Percentiles rank a stretch among this genome's conserved stretches.
phyloP scores from a whole-genome alignment of 306 rosid genomes.

The Acacia confusa region DNA sequence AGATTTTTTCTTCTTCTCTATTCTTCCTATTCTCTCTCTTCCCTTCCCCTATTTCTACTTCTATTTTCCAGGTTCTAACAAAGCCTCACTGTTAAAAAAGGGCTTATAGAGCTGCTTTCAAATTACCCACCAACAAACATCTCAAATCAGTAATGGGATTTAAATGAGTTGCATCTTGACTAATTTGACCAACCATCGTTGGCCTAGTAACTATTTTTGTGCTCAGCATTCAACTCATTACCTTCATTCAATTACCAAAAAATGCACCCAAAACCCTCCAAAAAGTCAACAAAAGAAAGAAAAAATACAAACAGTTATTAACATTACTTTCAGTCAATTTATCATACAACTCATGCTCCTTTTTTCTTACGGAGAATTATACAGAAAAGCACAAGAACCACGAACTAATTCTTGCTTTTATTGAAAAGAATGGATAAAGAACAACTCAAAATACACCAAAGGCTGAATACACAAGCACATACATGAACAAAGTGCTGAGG shows the following conservation, averaged over 20 bases:
- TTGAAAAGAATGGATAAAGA: background rate
- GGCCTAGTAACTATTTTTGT: background rate
- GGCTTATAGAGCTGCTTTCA: background rate
- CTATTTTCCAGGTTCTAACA: no score
- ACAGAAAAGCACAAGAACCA: no score
- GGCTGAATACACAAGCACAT: constrained; percentile 33
- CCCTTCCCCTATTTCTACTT: no score
- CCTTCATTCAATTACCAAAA: background rate
- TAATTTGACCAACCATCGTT: background rate
- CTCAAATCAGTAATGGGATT: background rate
- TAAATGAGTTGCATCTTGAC: background rate
- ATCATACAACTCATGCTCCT: background rate
- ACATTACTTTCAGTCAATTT: background rate
- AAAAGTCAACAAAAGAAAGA: background rate
- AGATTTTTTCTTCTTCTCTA: no score
- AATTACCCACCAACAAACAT: background rate
- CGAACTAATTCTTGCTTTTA: background rate
- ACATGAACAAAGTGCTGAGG: constrained; percentile 58
- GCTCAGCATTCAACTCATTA: background rate
- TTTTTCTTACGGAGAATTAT: background rate
- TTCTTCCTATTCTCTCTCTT: no score
- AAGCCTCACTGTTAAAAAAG: background rate
- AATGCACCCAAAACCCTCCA: background rate
- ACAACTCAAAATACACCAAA: background rate
- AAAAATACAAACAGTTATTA: background rate